Conservation (phyloP, 177 flowering plant species). For the Tripterygium wilfordii region DNA sequence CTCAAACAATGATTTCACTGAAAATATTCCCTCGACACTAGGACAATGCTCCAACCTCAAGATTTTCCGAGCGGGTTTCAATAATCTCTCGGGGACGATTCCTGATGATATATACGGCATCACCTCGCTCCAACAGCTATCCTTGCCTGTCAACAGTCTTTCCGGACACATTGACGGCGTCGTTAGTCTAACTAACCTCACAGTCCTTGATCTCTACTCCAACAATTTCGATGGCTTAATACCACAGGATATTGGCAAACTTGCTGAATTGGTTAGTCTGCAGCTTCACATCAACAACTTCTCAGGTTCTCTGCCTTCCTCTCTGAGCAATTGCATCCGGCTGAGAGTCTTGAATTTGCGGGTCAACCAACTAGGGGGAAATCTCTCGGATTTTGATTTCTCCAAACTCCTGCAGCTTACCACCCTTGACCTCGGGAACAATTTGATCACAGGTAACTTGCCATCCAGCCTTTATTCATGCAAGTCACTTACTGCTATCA, state of each 20-base stretch:
- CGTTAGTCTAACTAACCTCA: constrained; percentile 31
- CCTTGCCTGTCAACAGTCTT: constrained; percentile 40
- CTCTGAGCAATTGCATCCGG: constrained; percentile 41
- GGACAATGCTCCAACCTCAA: constrained; percentile 38
- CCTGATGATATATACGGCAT: constrained; percentile 41
- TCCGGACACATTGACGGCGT: constrained; percentile 35
- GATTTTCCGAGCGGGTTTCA: constrained; percentile 53
- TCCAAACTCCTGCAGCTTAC: constrained; percentile 35
- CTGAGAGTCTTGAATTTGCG: constrained; percentile 38
- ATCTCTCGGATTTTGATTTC: constrained; percentile 44
- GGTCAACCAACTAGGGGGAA: constrained; percentile 38
- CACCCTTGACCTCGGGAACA: constrained; percentile 61
- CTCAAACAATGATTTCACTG: constrained; percentile 43
- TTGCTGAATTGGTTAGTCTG: constrained; percentile 36
- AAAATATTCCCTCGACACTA: constrained; percentile 32
- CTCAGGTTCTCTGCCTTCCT: constrained; percentile 43
- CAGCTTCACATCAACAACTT: constrained; percentile 43
- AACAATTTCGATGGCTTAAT: constrained; percentile 42
- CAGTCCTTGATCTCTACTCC: constrained; percentile 38
- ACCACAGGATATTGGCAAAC: constrained; percentile 45
- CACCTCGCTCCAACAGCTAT: constrained; percentile 30
- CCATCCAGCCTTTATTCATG: constrained; percentile 50
- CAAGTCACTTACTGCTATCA: constrained; percentile 46
- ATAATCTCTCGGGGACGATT: constrained; percentile 34
- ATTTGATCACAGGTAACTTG: constrained; percentile 45